Percentiles rank a stretch among this genome's conserved stretches.
Evolutionary conservation across 2,329 filamentous ascomycete species (phyloP).

Genomic region (Fonsecaea pugnacius): DNA sequence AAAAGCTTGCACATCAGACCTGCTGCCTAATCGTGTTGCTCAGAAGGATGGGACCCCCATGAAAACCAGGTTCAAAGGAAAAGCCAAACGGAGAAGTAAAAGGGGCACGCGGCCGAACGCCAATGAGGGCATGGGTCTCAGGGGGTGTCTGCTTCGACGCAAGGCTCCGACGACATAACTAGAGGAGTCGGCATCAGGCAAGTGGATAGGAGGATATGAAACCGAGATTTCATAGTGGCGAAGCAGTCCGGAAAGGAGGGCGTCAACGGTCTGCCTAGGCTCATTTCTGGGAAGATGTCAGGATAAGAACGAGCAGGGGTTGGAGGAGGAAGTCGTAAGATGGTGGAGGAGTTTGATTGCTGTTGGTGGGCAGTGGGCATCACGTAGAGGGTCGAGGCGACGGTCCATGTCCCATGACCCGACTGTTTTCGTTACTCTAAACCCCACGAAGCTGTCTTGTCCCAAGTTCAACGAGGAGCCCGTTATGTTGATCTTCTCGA

Average conservation of each 20-base stretch:
- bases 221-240: conserved; percentile 31
- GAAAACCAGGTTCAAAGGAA: not conserved
- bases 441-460: not conserved
- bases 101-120: conserved; percentile 9
- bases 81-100: conserved; percentile 9
- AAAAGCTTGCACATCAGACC: conserved; percentile 6
- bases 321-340: conserved; percentile 10
- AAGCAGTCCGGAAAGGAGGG: conserved; percentile 10
- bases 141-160: conserved; percentile 9
- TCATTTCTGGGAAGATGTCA: conserved; percentile 19
- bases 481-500: not conserved
- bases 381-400: conserved; percentile 8
- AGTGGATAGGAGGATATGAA: conserved; percentile 21
- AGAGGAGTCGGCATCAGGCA: conserved; percentile 3
- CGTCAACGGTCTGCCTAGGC: conserved; percentile 14
- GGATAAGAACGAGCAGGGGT: conserved; percentile 25
- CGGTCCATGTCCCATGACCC: not conserved
- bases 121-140: conserved; percentile 10
- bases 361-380: conserved; percentile 10
- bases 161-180: conserved; percentile 28
- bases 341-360: conserved; percentile 32
- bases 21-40: not conserved
- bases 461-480: not conserved
- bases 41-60: not conserved
- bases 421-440: not conserved